These are phyloP conservation scores for Aspergillus puulaauensis DNA, from an alignment of 2,329 filamentous ascomycete genomes.

Conservation along the genomic window DNA sequence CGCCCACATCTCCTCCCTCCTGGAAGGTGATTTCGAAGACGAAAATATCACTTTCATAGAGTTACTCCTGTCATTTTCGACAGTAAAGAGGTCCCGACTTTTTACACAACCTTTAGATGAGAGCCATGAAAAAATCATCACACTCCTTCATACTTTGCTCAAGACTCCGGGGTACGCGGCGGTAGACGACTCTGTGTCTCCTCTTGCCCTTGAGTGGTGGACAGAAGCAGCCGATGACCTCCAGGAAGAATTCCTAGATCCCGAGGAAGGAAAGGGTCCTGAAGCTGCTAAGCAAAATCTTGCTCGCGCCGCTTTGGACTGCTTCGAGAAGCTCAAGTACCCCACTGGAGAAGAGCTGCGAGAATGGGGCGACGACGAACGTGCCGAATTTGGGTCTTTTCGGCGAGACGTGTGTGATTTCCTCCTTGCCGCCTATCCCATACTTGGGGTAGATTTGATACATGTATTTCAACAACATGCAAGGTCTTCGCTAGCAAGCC, in stretches of 20 bases:
- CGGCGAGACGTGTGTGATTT: slow-evolving; percentile 48
- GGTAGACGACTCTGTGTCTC: slow-evolving; percentile 40
- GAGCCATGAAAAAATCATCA: slow-evolving; percentile 34
- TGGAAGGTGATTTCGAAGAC: slow-evolving; percentile 36
- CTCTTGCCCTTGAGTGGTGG: slow-evolving; percentile 43
- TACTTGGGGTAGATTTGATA: slow-evolving; percentile 43
- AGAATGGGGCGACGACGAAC: slow-evolving; percentile 45
- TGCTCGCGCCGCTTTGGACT: slow-evolving; percentile 40
- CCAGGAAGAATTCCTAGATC: slow-evolving; percentile 30
- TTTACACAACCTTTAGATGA: slow-evolving; percentile 30
- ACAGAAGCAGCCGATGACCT: slow-evolving; percentile 41
- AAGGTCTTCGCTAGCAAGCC: slow-evolving; percentile 29
- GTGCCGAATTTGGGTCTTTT: slow-evolving; percentile 43
- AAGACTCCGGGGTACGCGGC: slow-evolving; percentile 41
- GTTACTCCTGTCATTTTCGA: slow-evolving; percentile 39
- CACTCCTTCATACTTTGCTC: slow-evolving; percentile 39
- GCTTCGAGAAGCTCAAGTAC: slow-evolving; percentile 44
- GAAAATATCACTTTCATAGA: slow-evolving; percentile 43
- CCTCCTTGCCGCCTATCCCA: slow-evolving; percentile 43
- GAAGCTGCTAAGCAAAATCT: slow-evolving; percentile 38
- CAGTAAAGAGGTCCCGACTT: slow-evolving; percentile 30
- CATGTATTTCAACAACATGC: slow-evolving; percentile 42
- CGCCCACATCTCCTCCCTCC: slow-evolving; percentile 30
- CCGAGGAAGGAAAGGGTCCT: slow-evolving; percentile 26
- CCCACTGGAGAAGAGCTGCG: slow-evolving; percentile 32